A percentile compares a stretch with the other conserved stretches of the same genome.
These are phyloP conservation scores for Rhodotorula toruloides DNA, from an alignment of 768 basidiomycete species.

Conservation along the genomic window DNA sequence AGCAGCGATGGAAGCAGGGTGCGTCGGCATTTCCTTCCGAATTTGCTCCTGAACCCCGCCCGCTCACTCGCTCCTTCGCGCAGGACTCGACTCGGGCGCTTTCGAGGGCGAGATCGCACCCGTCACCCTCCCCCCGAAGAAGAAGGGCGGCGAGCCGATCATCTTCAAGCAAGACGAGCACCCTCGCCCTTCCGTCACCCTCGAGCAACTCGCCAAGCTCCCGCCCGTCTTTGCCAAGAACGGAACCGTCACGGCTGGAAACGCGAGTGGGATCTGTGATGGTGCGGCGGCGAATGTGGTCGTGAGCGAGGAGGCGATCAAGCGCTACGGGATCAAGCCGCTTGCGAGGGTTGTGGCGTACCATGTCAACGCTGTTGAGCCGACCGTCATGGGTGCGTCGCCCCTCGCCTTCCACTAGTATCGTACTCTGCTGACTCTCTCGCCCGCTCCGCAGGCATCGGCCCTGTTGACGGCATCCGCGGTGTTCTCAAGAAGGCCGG, in stretches of 20 bases:
- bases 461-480: slow-evolving; percentile 46
- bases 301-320: slow-evolving; percentile 46
- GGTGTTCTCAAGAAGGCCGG: slow-evolving; percentile 39
- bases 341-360: slow-evolving; percentile 47
- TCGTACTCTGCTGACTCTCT: neutral
- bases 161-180: slow-evolving; percentile 46
- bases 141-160: slow-evolving; percentile 39
- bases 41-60: neutral
- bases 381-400: slow-evolving; percentile 48
- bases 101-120: slow-evolving; percentile 44
- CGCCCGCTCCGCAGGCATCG: slow-evolving; percentile 42
- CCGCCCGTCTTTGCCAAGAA: slow-evolving; percentile 47
- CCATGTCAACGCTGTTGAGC: slow-evolving; percentile 49
- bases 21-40: neutral
- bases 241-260: slow-evolving; percentile 49
- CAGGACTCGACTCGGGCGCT: slow-evolving; percentile 43
- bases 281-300: slow-evolving; percentile 50
- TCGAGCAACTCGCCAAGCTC: slow-evolving; percentile 45
- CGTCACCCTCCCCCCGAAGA: slow-evolving; percentile 43
- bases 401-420: neutral
- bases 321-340: slow-evolving; percentile 46
- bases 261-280: slow-evolving; percentile 49
- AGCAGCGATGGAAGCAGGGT: slow-evolving; percentile 46
- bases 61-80: neutral
- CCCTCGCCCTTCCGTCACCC: slow-evolving; percentile 47